Percentiles rank a stretch among this genome's conserved stretches.
Evolutionary conservation across 2,329 filamentous ascomycete species (phyloP).

Genomic region (Pestalotiopsis sp.): DNA sequence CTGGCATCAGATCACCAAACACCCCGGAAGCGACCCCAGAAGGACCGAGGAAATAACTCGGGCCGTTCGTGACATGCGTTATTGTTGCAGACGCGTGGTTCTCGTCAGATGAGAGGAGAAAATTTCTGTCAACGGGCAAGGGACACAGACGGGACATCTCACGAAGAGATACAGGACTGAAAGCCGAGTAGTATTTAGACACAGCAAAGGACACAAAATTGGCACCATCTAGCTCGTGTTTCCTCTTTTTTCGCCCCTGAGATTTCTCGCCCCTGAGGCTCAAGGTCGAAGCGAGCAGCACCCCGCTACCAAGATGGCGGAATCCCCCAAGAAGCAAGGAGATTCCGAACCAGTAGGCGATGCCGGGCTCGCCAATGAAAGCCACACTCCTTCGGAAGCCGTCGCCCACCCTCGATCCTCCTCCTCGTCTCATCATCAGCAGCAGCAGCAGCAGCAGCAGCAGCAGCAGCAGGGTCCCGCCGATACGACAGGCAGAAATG

Average conservation of each 20-base stretch:
- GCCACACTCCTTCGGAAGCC: neutral
- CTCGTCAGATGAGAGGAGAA: neutral
- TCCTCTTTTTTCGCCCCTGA: neutral
- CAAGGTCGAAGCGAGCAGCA: neutral
- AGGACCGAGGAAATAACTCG: constrained; percentile 5
- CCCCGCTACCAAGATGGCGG: neutral
- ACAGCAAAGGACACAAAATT: neutral
- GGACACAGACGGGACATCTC: neutral
- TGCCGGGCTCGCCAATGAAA: neutral
- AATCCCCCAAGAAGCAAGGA: neutral
- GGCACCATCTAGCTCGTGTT: neutral
- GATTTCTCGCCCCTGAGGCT: neutral
- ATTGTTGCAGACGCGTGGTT: neutral
- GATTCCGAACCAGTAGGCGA: neutral
- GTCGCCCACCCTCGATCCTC: neutral
- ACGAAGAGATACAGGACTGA: neutral
- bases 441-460: neutral
- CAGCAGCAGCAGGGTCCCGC: neutral
- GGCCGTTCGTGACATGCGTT: neutral
- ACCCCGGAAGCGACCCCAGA: constrained; percentile 1
- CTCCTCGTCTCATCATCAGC: no score
- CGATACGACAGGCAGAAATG: neutral
- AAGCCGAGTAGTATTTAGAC: neutral
- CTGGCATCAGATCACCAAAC: neutral
- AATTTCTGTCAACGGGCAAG: neutral